These are phyloP conservation scores for Agaricus sinodeliciosus DNA, from an alignment of 768 basidiomycete genomes.

Conservation along the genomic window DNA sequence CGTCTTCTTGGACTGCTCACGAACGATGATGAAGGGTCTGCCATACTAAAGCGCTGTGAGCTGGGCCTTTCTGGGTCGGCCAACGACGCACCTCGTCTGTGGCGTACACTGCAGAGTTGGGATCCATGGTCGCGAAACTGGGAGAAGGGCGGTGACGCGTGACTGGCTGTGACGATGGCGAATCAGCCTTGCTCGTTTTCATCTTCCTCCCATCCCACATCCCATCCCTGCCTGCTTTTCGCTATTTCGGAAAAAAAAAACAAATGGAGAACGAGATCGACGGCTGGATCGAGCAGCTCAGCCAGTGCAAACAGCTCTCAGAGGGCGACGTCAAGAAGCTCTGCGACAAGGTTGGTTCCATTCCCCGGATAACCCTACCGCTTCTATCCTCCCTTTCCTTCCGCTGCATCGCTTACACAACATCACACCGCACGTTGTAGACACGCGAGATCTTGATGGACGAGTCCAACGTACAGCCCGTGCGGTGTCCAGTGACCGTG, in stretches of 20 bases:
- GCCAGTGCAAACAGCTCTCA: slow-evolving; percentile 93
- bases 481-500: slow-evolving; percentile 97
- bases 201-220: slow-evolving; percentile 27
- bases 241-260: slow-evolving; percentile 15
- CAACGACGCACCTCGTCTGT: slow-evolving; percentile 68
- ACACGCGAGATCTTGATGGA: slow-evolving; percentile 98
- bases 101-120: slow-evolving; percentile 69
- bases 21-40: slow-evolving; percentile 94
- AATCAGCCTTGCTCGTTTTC: slow-evolving; percentile 22
- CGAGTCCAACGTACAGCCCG: slow-evolving; percentile 98
- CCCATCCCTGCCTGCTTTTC: slow-evolving; percentile 23
- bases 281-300: slow-evolving; percentile 93
- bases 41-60: slow-evolving; percentile 58
- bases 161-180: slow-evolving; percentile 18
- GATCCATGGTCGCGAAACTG: slow-evolving; percentile 31
- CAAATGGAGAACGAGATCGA: slow-evolving; percentile 78
- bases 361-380: slow-evolving; percentile 14
- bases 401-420: slow-evolving; percentile 9
- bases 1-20: slow-evolving; percentile 90
- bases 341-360: slow-evolving; percentile 87
- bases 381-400: slow-evolving; percentile 4
- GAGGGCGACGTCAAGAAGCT: slow-evolving; percentile 95
- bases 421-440: slow-evolving; percentile 35
- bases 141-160: slow-evolving; percentile 26
- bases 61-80: background rate